Evolutionary conservation across 495 filamentous ascomycete genomes (phyloP), one percentile per base, ranked within the genome.

Genomic region (Aspergillus haitiensis): DNA sequence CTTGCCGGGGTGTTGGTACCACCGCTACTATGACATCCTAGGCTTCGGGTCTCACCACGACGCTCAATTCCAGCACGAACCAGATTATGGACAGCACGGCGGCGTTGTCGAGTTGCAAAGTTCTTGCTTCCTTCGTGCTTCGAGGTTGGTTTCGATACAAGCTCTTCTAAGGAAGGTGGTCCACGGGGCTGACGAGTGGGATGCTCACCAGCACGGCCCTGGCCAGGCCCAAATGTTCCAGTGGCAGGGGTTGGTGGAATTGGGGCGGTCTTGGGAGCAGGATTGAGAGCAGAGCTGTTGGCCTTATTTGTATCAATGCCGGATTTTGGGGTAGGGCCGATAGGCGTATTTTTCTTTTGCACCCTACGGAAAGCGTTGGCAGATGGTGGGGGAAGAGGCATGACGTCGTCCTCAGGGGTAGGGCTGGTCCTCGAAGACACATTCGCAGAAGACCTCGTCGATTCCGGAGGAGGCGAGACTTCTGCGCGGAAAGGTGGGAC

Each of bases 81-180:
- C 49, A 98, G 81, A 66, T 90, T 96, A 77, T 89, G 87, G 46
- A 98, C 86, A 13, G 95, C 95, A 65, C 88, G 89, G 61, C 93
- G 92, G 50, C 94, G 92, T 67, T 94, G 92, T 62, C 93, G 93
- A 35, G 91, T 88, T 16, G 90, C 88, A 74, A 99, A 99, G 76
- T 99, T 99, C 82, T 97, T 96, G 85, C 93, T 97, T 37, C 95
- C 94, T 67, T 97, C 93, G 62, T 94, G 87, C 75, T 92, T 96
- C 47, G 91, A 87, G 5, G 94, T 99, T 6, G 94, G 94, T 74
- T 92, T 93, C 31, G 87, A 85, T 60, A 87, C 82, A 56, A 99
- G 85, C 72, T 99, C 93, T 63, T 99, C 95, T 46, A 98, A 80
- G 2, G 90, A 84, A 6, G 95, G 95, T 15, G 94, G 94, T 34